Evolutionary conservation across 2,329 filamentous ascomycete genomes (phyloP).

Genomic region (Hymenoscyphus linearis): DNA sequence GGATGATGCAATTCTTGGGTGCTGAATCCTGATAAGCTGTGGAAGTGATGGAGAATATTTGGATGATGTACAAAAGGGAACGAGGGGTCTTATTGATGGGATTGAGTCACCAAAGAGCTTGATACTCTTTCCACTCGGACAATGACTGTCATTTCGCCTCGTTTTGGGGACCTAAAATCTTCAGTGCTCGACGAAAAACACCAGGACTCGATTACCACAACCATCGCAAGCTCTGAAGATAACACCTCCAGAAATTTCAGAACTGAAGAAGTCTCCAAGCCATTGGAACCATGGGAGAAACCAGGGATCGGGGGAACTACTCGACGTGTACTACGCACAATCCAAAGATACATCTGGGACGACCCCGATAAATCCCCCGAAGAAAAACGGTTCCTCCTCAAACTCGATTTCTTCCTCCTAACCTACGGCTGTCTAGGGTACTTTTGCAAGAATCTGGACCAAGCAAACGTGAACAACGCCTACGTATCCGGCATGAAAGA

Average conservation of each 20-base stretch:
- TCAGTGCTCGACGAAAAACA: background rate
- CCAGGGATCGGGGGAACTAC: slow-evolving; percentile 12
- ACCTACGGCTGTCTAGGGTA: slow-evolving; percentile 40
- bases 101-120: background rate
- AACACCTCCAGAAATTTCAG: background rate
- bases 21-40: background rate
- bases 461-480: slow-evolving; percentile 33
- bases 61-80: background rate
- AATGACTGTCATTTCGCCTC: background rate
- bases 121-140: background rate
- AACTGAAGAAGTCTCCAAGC: background rate
- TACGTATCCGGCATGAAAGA: slow-evolving; percentile 44
- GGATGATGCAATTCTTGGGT: background rate
- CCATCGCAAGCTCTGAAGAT: background rate
- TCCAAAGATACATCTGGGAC: slow-evolving; percentile 30
- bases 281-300: slow-evolving; percentile 16
- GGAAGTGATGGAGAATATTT: background rate
- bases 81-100: background rate
- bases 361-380: slow-evolving; percentile 30
- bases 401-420: slow-evolving; percentile 46
- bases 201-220: background rate
- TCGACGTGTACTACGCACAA: slow-evolving; percentile 11
- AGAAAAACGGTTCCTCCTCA: slow-evolving; percentile 43
- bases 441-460: slow-evolving; percentile 42
- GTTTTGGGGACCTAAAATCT: too few species aligned